These are phyloP conservation scores for Omphalea diandra DNA, from an alignment of 441 rosid genomes.

Conservation along the genomic window DNA sequence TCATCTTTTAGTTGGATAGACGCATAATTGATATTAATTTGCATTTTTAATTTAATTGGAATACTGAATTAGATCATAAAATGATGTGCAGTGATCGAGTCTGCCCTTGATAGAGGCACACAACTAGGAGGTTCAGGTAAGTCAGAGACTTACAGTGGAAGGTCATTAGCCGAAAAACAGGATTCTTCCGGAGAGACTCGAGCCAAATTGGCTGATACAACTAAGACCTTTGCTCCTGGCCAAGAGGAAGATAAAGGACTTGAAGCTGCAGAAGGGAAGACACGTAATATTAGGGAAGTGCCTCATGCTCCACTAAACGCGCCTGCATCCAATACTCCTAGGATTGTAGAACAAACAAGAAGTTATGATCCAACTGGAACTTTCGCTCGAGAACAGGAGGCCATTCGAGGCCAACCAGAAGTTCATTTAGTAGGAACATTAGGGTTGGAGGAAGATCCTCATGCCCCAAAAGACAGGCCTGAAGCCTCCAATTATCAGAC, in stretches of 20 bases:
- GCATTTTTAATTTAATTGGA: neutral
- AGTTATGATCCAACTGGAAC: conserved; percentile 10
- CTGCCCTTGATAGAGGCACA: conserved; percentile 28
- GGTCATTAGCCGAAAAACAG: conserved; percentile 6
- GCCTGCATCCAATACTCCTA: conserved; percentile 25
- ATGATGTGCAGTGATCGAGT: conserved; percentile 35
- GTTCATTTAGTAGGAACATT: conserved; percentile 35
- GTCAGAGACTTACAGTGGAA: neutral
- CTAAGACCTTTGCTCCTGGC: neutral
- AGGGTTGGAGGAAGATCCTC: conserved; percentile 54
- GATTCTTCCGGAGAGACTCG: neutral
- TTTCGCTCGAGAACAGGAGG: conserved; percentile 10
- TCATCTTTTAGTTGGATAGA: too few relatives aligned
- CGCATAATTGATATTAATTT: too few relatives aligned
- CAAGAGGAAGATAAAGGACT: conserved; percentile 1
- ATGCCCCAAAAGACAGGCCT: conserved; percentile 33
- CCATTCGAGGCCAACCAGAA: conserved; percentile 29
- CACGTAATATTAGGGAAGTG: conserved; percentile 5
- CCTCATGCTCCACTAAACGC: conserved; percentile 25
- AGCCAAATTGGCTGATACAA: neutral
- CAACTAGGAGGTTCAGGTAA: conserved; percentile 27
- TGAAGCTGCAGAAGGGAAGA: conserved; percentile 11
- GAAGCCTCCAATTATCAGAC: conserved; percentile 52
- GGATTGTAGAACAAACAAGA: conserved; percentile 19
- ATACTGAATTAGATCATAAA: neutral